Percentiles rank a stretch among this genome's conserved stretches.
These are phyloP conservation scores for Infundibulicybe gibba DNA, from an alignment of 768 basidiomycete species.

Conservation along the genomic window DNA sequence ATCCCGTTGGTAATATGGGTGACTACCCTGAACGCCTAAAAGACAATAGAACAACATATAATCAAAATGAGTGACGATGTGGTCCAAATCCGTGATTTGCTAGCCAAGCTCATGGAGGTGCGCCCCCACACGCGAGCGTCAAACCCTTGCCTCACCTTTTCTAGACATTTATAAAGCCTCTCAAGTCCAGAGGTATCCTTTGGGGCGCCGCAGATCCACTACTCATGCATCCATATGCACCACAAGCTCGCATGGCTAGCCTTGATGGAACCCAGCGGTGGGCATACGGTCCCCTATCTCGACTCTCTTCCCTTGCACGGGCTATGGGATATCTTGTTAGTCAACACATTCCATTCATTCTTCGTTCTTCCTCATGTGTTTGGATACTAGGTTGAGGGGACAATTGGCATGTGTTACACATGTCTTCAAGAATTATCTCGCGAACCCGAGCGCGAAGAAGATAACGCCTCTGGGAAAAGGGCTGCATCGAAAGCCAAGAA, in stretches of 20 bases:
- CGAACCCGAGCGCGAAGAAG: slow-evolving; percentile 31
- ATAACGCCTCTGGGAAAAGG: slow-evolving; percentile 22
- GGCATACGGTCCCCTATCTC: slow-evolving; percentile 48
- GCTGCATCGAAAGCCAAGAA: slow-evolving; percentile 35
- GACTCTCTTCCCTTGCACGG: slow-evolving; percentile 59
- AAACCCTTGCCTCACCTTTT: slow-evolving; percentile 1
- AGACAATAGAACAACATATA: slow-evolving; percentile 78
- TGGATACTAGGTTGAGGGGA: slow-evolving; percentile 72
- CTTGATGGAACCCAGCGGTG: slow-evolving; percentile 38
- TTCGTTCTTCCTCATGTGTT: slow-evolving; percentile 3
- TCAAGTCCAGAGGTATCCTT: slow-evolving; percentile 39
- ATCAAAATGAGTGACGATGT: slow-evolving; percentile 73
- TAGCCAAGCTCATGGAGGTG: slow-evolving; percentile 76
- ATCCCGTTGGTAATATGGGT: neutral
- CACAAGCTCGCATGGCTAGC: slow-evolving; percentile 38
- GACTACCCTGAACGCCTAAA: neutral
- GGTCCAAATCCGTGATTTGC: slow-evolving; percentile 56
- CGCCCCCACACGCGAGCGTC: slow-evolving; percentile 10
- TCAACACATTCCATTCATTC: neutral
- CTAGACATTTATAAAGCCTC: slow-evolving; percentile 29
- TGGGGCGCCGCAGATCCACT: slow-evolving; percentile 46
- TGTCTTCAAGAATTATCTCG: slow-evolving; percentile 46
- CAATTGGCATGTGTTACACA: slow-evolving; percentile 73
- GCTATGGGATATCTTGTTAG: slow-evolving; percentile 88
- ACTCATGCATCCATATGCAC: slow-evolving; percentile 62